These are phyloP conservation scores for Liquidambar formosana DNA, from an alignment of 164 flowering plant genomes.

Conservation along the genomic window DNA sequence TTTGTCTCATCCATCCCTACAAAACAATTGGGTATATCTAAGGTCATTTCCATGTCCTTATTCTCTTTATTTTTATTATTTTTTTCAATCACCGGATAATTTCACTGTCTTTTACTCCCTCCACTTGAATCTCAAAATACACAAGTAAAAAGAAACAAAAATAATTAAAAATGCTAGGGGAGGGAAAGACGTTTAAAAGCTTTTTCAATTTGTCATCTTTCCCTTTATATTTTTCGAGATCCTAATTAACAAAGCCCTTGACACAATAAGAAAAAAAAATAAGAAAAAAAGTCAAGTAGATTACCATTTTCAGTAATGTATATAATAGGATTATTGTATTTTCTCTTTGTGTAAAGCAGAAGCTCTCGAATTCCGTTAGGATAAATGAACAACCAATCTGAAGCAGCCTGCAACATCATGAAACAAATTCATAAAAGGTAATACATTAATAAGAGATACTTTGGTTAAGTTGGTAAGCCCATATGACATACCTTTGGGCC, in stretches of 20 bases:
- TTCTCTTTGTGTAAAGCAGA: constrained; percentile 23
- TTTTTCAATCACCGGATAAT: too few species aligned
- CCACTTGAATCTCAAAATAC: too few species aligned
- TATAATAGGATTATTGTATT: constrained; percentile 35
- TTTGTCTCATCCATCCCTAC: constrained; percentile 18
- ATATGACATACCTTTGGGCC: constrained; percentile 26
- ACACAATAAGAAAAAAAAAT: not conserved
- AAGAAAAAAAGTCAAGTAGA: not conserved
- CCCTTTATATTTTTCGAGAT: too few species aligned
- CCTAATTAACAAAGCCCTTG: too few species aligned
- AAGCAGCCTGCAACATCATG: constrained; percentile 25
- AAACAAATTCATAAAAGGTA: too few species aligned
- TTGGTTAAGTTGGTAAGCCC: too few species aligned
- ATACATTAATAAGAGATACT: too few species aligned
- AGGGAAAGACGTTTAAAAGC: too few species aligned
- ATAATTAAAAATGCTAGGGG: not conserved
- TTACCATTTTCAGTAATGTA: constrained; percentile 48
- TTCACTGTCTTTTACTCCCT: too few species aligned
- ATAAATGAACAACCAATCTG: constrained; percentile 32
- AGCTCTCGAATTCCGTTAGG: constrained; percentile 33
- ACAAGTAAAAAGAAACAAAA: too few species aligned
- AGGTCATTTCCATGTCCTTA: not conserved
- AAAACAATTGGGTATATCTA: not conserved
- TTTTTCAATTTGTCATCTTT: too few species aligned
- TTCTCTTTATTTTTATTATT: too few species aligned